Evolutionary conservation across 2,329 filamentous ascomycete genomes (phyloP).

Genomic region (Alternaria gansuensis): DNA sequence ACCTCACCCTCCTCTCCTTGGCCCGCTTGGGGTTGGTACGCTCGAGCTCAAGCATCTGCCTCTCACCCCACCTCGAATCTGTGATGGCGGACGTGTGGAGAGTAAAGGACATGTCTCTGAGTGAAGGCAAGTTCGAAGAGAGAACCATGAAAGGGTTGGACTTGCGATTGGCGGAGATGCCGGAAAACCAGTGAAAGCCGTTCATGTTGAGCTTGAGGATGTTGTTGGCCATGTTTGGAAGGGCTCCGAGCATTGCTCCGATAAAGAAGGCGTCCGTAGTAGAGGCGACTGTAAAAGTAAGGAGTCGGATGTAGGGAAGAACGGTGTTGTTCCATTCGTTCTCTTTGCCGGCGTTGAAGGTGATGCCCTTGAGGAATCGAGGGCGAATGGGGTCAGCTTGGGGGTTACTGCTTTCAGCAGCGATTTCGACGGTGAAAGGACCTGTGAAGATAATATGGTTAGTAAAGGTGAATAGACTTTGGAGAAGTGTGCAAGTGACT

Average conservation of each 20-base stretch:
- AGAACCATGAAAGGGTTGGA: conserved; percentile 91
- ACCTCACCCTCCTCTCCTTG: conserved; percentile 79
- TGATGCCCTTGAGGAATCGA: conserved; percentile 23
- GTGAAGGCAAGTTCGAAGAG: conserved; percentile 83
- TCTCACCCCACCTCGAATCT: conserved; percentile 70
- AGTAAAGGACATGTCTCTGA: conserved; percentile 79
- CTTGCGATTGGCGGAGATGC: conserved; percentile 83
- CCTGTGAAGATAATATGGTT: conserved; percentile 7
- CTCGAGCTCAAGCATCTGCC: conserved; percentile 70
- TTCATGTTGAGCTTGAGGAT: conserved; percentile 56
- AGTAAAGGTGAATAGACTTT: neutral
- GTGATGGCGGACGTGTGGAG: conserved; percentile 82
- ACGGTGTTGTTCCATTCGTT: conserved; percentile 23
- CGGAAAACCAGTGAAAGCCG: conserved; percentile 58
- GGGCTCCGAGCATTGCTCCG: conserved; percentile 10
- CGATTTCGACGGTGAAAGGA: conserved; percentile 18
- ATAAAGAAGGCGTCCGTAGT: conserved; percentile 25
- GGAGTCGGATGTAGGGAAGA: conserved; percentile 21
- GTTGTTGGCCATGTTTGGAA: conserved; percentile 20
- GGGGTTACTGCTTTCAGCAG: conserved; percentile 20
- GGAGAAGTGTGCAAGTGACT: neutral
- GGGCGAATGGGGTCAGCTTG: conserved; percentile 16
- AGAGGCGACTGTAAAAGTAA: conserved; percentile 27
- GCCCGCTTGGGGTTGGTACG: conserved; percentile 77
- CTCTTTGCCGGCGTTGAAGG: neutral